phyloP scores from a whole-genome alignment of 2,329 filamentous ascomycete species.

The Verticillium tricorpus region DNA sequence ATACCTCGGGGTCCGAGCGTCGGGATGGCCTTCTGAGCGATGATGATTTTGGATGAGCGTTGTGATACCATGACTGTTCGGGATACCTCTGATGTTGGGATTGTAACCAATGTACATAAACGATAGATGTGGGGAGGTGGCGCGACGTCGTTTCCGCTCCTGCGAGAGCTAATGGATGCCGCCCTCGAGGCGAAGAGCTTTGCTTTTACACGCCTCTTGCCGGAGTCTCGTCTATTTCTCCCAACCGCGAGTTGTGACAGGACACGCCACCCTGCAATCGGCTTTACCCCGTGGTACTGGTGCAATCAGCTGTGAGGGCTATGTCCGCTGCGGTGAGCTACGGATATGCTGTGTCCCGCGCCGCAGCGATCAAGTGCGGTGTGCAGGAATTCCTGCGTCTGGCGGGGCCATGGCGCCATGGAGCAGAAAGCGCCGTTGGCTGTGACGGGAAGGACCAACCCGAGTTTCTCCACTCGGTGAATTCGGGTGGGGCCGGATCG shows the following conservation, averaged over 20 bases:
- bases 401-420: background rate
- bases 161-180: background rate
- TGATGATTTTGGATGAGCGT: conserved; percentile 1
- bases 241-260: background rate
- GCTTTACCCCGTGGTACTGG: background rate
- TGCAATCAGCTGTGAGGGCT: background rate
- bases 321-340: background rate
- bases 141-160: background rate
- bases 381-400: background rate
- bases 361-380: background rate
- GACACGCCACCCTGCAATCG: background rate
- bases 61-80: background rate
- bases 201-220: background rate
- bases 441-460: background rate
- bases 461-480: background rate
- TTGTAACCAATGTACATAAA: background rate
- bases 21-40: conserved; percentile 9
- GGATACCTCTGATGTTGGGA: background rate
- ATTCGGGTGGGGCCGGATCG: background rate
- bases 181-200: background rate
- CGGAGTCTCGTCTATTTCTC: background rate
- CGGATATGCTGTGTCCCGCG: background rate
- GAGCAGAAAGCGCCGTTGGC: background rate
- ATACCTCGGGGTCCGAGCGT: conserved; percentile 7
- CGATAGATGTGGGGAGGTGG: background rate